These are phyloP conservation scores for Aspergillus clavatus DNA, from an alignment of 2,329 filamentous ascomycete genomes.

Conservation along the genomic window DNA sequence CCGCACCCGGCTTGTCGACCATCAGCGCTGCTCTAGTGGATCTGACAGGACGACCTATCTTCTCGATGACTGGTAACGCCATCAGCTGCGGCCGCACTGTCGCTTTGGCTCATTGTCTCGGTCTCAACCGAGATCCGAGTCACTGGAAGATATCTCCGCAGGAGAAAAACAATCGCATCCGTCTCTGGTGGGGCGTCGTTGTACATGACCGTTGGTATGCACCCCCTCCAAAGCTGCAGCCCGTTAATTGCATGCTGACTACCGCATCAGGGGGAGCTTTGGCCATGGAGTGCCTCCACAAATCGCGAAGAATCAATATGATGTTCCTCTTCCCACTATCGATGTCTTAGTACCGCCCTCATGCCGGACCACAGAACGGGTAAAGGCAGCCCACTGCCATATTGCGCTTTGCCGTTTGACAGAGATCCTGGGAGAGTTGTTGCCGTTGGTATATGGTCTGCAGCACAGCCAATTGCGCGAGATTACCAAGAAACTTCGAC, in stretches of 20 bases:
- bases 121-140: conserved; percentile 52
- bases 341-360: conserved; percentile 37
- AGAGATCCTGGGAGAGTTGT: conserved; percentile 43
- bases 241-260: conserved; percentile 12
- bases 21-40: conserved; percentile 56
- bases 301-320: conserved; percentile 50
- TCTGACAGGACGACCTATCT: conserved; percentile 56
- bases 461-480: conserved; percentile 41
- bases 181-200: conserved; percentile 54
- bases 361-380: conserved; percentile 37
- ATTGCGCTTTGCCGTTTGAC: conserved; percentile 50
- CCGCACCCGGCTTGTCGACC: conserved; percentile 55
- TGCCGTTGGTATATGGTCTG: conserved; percentile 44
- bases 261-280: conserved; percentile 45
- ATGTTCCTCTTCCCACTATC: conserved; percentile 51
- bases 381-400: conserved; percentile 48
- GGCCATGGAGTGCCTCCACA: conserved; percentile 54
- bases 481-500: conserved; percentile 42
- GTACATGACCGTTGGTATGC: conserved; percentile 52
- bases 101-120: conserved; percentile 52
- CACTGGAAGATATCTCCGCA: conserved; percentile 49
- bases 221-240: background rate
- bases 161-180: conserved; percentile 50
- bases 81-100: conserved; percentile 51
- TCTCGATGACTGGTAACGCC: conserved; percentile 56